Evolutionary conservation across 495 filamentous ascomycete species (phyloP), one percentile per base, ranked within the genome.

Genomic region (Cercophora newfieldiana): DNA sequence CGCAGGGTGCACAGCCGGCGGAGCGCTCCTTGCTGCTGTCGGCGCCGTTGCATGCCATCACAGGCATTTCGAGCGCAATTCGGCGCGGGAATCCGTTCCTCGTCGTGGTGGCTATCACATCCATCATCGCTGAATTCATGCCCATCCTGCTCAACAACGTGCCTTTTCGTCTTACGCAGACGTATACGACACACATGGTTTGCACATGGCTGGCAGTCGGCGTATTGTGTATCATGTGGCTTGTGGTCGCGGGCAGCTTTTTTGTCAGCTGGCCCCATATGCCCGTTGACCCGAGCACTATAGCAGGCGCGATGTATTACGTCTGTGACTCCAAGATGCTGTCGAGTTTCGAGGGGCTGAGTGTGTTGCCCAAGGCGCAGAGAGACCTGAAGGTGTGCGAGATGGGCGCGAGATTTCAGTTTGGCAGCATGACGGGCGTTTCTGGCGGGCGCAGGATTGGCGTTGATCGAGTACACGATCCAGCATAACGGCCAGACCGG

Each of bases 91-190:
- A 80, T 26, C 47, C 56, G 65, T 71, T 74, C 30, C 66, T 73
- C 56, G 66, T 72, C 3, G 55, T 71, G 33, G 69, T 78, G 26
- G 68, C 72, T 31, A 33, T 71, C 64, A 68, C 71, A 18, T 70
- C 76, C 26, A 66, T 79, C 57, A 67, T 77, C 12, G 68, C 70
- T 30, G 78, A 79, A 62, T 68, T 75, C 22, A 66, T 78, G 61
- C 72, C 76, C 18, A 68, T 79, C 22, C 64, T 75, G 37, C 71
- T 80, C 26, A 67, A 66, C 67, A 77, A 77, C 48, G 70, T 80
- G 18, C 78, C 78, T 3, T 77, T 74, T 55, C 66, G 66, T 2
- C 54, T 75, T 10, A 77, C 68, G 22, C 71, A 75, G 58, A 74
- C 72, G 8, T 74, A 65, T 54, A 60, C 55, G 12, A 70, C 75